phyloP scores from a whole-genome alignment of 2,329 filamentous ascomycete species.

The Aspergillus latus region DNA sequence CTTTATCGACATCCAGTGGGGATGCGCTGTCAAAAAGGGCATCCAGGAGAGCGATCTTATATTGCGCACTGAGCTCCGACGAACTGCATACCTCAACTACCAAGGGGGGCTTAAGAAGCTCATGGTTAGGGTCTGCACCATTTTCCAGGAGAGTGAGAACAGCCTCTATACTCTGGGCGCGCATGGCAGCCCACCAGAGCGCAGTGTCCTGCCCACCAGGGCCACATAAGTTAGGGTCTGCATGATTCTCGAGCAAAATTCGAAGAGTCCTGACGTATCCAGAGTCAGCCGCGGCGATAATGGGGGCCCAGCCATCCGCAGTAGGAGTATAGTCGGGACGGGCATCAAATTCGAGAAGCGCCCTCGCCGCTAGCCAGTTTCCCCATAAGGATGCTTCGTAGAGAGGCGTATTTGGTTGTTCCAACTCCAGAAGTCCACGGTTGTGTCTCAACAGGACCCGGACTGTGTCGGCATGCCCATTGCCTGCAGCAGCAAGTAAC shows the following conservation, averaged over 20 bases:
- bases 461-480: not conserved
- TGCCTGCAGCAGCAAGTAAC: not conserved
- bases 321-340: not conserved
- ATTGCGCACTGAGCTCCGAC: not conserved
- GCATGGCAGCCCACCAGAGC: not conserved
- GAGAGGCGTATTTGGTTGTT: not conserved
- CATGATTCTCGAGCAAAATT: not conserved
- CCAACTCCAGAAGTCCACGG: not conserved
- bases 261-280: not conserved
- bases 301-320: not conserved
- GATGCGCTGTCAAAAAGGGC: not conserved
- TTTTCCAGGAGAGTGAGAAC: not conserved
- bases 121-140: slow-evolving; percentile 4
- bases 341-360: not conserved
- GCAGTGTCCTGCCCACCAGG: not conserved
- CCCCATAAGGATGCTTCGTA: not conserved
- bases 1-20: not conserved
- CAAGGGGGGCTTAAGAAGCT: not conserved
- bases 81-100: not conserved
- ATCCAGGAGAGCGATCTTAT: not conserved
- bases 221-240: not conserved
- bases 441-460: not conserved
- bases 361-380: not conserved
- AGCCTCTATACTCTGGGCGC: not conserved
- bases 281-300: not conserved